A percentile compares a stretch with the other conserved stretches of the same genome.
Conservation (phyloP, 2,329 filamentous ascomycete species). For the Fusarium irregulare region DNA sequence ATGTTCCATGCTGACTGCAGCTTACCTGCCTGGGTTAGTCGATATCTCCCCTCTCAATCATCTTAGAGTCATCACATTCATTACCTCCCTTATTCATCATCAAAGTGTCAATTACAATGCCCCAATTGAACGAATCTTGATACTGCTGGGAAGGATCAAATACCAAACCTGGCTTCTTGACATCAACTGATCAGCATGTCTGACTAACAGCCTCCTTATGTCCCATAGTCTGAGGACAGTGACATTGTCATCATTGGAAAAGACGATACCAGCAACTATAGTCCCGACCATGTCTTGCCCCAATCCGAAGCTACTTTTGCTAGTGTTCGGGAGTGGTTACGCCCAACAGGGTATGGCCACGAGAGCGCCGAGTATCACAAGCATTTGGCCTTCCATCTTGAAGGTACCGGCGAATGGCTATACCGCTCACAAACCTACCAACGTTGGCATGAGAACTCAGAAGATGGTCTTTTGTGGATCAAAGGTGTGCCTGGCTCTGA, state of each 20-base stretch:
- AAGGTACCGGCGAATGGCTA: slow-evolving; percentile 33
- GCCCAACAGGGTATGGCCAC: slow-evolving; percentile 32
- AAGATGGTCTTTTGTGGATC: slow-evolving; percentile 40
- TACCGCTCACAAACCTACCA: slow-evolving; percentile 6
- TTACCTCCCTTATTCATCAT: neutral
- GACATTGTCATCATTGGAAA: slow-evolving; percentile 22
- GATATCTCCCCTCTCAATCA: neutral
- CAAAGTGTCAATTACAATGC: neutral
- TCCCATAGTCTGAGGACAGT: slow-evolving; percentile 12
- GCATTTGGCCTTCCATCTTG: slow-evolving; percentile 27
- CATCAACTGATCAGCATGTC: neutral
- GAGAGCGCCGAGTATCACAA: slow-evolving; percentile 37
- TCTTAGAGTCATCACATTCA: neutral
- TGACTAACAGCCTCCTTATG: neutral
- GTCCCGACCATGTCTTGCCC: slow-evolving; percentile 49
- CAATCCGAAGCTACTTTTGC: slow-evolving; percentile 42
- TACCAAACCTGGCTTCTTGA: neutral
- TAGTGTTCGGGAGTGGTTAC: slow-evolving; percentile 33
- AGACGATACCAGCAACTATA: slow-evolving; percentile 48
- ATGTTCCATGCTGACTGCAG: neutral
- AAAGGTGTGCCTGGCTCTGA: slow-evolving; percentile 54
- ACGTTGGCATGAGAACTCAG: slow-evolving; percentile 15
- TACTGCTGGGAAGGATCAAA: neutral
- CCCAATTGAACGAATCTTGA: neutral
- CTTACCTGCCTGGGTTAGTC: neutral